Evolutionary conservation across 352 stramenopile species (phyloP), one percentile per base, ranked within the genome.

Genomic region (Phytophthora podocarpi): DNA sequence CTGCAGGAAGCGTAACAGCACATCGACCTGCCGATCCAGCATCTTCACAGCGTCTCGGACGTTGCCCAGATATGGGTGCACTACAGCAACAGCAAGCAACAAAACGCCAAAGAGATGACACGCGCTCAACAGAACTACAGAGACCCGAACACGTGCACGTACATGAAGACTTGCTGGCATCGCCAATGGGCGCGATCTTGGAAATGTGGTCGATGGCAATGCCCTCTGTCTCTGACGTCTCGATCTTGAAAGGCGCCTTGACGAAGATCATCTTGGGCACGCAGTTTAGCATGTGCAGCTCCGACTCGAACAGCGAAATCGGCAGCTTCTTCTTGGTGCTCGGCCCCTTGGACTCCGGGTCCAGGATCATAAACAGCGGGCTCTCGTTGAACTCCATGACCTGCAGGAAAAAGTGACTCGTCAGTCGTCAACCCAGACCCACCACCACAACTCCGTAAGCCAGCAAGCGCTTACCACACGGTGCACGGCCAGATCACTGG

Each of bases 191-290:
- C 12, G 83, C 79, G 39, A 93, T 89, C 68, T 96, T 96, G 31
- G 88, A 95, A 37, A 97, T 94, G 65, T 95, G 82, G 39, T 97
- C 89, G 11, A 97, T 84, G 5, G 82, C 75, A 53, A 97, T 95
- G 23, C 85, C 80, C 59, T 97, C 88, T 20, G 85, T 88, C 66
- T 96, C 87, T 2, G 83, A 90, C 39, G 89, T 95, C 41, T 95
- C 81, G 45, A 97, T 82, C 53, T 95, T 93, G 59, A 94, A 97
- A 27, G 85, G 78, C 8, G 87, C 74, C 64, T 93, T 87, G 23
- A 96, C 89, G 53, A 97, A 96, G 36, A 97, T 79, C 85, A 93
- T 96, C 60, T 89, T 96, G 24, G 89, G 89, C 30, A 82, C 65
- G 27, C 86, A 83, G 40, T 95, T 88, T 21, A 96, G 59, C 59